Percentiles rank a stretch among this genome's conserved stretches.
Evolutionary conservation across 345 rosid genomes (phyloP).

Genomic region (Lumnitzera littorea): DNA sequence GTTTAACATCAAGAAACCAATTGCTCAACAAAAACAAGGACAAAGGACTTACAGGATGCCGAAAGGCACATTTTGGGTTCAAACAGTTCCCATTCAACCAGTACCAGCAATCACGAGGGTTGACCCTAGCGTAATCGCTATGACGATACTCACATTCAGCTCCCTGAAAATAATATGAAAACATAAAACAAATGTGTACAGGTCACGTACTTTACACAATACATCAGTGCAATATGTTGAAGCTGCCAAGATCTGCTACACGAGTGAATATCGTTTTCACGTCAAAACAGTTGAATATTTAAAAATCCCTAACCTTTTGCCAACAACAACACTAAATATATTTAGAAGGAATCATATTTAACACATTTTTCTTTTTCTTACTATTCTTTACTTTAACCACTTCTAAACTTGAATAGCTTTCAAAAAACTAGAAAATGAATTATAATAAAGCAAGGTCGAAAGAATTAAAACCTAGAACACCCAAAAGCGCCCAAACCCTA

Average conservation of each 20-base stretch:
- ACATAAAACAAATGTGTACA: neutral
- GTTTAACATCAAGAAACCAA: neutral
- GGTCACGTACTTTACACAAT: neutral
- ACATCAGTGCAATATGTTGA: neutral
- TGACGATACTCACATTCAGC: slow-evolving; percentile 95
- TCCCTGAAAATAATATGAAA: slow-evolving; percentile 42
- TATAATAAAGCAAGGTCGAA: too few species aligned
- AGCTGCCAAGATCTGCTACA: neutral
- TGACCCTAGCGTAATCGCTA: slow-evolving; percentile 88
- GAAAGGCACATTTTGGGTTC: slow-evolving; percentile 87
- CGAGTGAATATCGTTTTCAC: too few species aligned
- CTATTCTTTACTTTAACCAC: too few species aligned
- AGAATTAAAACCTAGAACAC: neutral
- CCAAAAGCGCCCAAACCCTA: slow-evolving; percentile 4
- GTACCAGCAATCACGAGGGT: slow-evolving; percentile 89
- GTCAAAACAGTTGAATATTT: too few species aligned
- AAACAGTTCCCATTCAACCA: slow-evolving; percentile 92
- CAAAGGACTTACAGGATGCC: slow-evolving; percentile 79
- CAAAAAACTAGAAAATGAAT: too few species aligned
- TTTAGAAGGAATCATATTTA: too few species aligned
- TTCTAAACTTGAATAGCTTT: too few species aligned
- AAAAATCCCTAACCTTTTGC: too few species aligned
- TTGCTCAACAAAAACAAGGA: neutral
- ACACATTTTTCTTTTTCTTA: too few species aligned
- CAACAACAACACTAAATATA: too few species aligned